These are phyloP conservation scores for Monosporozyma solicola DNA, from an alignment of 805 yeast genomes.

Conservation along the genomic window DNA sequence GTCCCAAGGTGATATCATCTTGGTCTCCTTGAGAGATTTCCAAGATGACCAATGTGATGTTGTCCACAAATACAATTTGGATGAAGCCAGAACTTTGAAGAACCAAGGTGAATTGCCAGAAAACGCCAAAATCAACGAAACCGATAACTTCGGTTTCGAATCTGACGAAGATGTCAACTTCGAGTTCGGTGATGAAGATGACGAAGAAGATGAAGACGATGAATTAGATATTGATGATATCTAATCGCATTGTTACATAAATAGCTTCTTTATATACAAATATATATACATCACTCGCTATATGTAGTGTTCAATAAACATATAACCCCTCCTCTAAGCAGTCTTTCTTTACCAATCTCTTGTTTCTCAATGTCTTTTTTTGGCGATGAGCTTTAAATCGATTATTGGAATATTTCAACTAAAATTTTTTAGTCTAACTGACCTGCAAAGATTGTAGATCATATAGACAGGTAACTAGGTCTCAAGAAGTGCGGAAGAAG, in stretches of 20 bases:
- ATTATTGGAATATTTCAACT: background rate
- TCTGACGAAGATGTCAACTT: conserved; percentile 97
- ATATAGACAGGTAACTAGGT: no score
- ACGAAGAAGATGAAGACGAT: conserved; percentile 51
- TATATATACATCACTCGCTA: background rate
- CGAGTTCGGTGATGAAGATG: conserved; percentile 88
- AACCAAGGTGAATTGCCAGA: conserved; percentile 96
- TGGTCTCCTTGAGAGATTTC: conserved; percentile 94
- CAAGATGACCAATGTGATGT: conserved; percentile 98
- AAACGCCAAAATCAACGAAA: conserved; percentile 92
- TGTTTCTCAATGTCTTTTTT: background rate
- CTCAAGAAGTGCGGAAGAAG: background rate
- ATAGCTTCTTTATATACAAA: background rate
- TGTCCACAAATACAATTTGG: conserved; percentile 91
- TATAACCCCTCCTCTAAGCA: background rate
- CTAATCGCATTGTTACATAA: conserved; percentile 30
- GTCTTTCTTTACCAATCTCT: background rate
- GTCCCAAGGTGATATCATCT: conserved; percentile 95
- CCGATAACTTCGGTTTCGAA: conserved; percentile 93
- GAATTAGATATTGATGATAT: conserved; percentile 92
- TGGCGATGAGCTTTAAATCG: background rate
- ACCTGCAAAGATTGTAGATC: no score
- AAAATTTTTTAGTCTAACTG: background rate
- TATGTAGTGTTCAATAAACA: background rate
- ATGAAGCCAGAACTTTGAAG: conserved; percentile 95